These are phyloP conservation scores for Linnemannia elongata DNA, from an alignment of 192 early-diverging fungal species.

Conservation along the genomic window DNA sequence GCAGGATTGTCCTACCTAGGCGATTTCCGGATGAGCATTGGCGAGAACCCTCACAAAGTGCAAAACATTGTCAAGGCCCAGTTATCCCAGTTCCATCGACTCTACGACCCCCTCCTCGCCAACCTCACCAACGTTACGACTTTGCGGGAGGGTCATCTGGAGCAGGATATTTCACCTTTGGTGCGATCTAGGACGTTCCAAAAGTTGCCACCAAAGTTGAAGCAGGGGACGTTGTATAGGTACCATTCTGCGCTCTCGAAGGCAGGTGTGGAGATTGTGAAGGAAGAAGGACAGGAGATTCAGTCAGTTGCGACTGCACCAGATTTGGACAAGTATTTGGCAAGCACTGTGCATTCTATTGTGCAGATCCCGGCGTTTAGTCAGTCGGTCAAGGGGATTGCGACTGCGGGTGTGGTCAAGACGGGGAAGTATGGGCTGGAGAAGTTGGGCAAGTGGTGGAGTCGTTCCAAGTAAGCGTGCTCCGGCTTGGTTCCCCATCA, in stretches of 20 bases:
- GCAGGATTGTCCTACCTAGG: constrained; percentile 91
- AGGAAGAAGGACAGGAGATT: constrained; percentile 46
- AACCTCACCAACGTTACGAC: constrained; percentile 66
- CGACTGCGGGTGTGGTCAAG: constrained; percentile 86
- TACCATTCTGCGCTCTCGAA: constrained; percentile 52
- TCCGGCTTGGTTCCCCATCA: background rate
- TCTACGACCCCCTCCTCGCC: constrained; percentile 67
- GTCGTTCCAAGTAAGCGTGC: constrained; percentile 44
- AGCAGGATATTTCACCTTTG: constrained; percentile 75
- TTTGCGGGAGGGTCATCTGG: constrained; percentile 53
- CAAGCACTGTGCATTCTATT: constrained; percentile 71
- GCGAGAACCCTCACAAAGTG: constrained; percentile 97
- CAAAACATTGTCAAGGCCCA: constrained; percentile 93
- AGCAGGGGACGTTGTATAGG: constrained; percentile 52
- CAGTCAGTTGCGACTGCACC: constrained; percentile 55
- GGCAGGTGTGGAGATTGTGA: constrained; percentile 45
- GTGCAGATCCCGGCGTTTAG: constrained; percentile 86
- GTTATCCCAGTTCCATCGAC: constrained; percentile 66
- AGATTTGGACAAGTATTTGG: constrained; percentile 42
- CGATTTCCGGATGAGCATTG: constrained; percentile 92
- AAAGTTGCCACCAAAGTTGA: constrained; percentile 85
- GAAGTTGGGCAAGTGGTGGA: constrained; percentile 71
- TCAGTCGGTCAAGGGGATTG: constrained; percentile 92
- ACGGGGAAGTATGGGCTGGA: constrained; percentile 71
- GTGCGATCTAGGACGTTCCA: constrained; percentile 79